These are phyloP conservation scores for Persicaria maculosa DNA, from an alignment of 148 eudicot species.

Conservation along the genomic window DNA sequence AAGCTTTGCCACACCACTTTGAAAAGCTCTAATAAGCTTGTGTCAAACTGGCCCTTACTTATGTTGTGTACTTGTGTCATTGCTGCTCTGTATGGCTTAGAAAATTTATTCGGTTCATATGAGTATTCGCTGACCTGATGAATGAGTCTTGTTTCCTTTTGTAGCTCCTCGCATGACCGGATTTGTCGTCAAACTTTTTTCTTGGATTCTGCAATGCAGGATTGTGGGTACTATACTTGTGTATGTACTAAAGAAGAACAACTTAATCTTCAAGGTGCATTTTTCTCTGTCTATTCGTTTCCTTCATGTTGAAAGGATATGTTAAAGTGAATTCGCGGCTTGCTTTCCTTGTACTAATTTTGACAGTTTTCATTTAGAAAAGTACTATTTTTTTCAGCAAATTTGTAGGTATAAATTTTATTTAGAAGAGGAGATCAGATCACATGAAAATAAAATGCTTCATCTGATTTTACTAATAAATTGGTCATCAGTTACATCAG, in stretches of 20 bases:
- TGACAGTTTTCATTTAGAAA: background rate
- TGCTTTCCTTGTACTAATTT: background rate
- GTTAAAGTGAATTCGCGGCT: background rate
- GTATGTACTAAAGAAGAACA: slow-evolving; percentile 66
- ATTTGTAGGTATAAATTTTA: background rate
- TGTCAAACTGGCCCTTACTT: background rate
- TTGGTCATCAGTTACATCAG: background rate
- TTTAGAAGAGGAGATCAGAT: background rate
- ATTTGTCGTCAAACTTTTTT: slow-evolving; percentile 61
- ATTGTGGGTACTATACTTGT: slow-evolving; percentile 46
- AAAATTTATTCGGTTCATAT: background rate
- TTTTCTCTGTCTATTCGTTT: background rate
- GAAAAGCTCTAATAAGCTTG: background rate
- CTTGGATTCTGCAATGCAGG: slow-evolving; percentile 61
- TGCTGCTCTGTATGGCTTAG: background rate
- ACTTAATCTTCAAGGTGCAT: slow-evolving; percentile 73
- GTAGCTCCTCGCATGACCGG: slow-evolving; percentile 96
- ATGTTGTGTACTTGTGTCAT: background rate
- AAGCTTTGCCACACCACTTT: too few species aligned
- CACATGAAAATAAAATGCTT: background rate
- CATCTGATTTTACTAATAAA: background rate
- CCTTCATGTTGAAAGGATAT: background rate
- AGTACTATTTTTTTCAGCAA: background rate
- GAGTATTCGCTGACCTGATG: background rate
- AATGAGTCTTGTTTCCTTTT: background rate